These are phyloP conservation scores for Sugiyamaella sp. DNA, from an alignment of 1,139 yeast species.

Conservation along the genomic window DNA sequence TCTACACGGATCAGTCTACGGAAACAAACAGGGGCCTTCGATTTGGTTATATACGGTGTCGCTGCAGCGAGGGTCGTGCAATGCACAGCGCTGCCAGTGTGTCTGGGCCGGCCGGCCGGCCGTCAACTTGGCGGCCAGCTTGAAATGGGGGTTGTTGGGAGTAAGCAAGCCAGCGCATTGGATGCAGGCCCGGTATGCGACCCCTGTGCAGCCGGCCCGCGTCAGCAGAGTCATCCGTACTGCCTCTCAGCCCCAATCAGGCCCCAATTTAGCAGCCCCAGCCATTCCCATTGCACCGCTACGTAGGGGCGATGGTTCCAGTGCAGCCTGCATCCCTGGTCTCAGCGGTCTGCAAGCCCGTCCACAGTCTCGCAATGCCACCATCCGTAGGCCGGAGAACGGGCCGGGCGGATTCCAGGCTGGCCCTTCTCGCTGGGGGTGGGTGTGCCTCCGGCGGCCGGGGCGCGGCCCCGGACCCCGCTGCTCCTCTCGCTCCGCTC, in stretches of 20 bases:
- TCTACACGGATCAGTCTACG: neutral
- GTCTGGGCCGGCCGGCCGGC: neutral
- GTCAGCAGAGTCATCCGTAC: too few relatives aligned
- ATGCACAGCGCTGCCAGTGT: neutral
- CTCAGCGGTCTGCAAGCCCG: too few relatives aligned
- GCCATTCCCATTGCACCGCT: neutral
- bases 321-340: neutral
- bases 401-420: too few relatives aligned
- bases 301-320: neutral
- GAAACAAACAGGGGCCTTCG: neutral
- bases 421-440: too few relatives aligned
- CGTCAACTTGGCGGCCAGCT: too few relatives aligned
- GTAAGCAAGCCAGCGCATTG: neutral
- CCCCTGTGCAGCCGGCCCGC: neutral
- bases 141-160: neutral
- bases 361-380: neutral
- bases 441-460: too few relatives aligned
- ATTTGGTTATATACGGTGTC: neutral
- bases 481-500: too few relatives aligned
- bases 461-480: too few relatives aligned
- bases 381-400: too few relatives aligned
- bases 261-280: neutral
- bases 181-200: neutral
- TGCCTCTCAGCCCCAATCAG: too few relatives aligned
- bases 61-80: neutral